These are phyloP conservation scores for Babesia ovata DNA, from an alignment of 169 alveolate genomes.

Conservation along the genomic window DNA sequence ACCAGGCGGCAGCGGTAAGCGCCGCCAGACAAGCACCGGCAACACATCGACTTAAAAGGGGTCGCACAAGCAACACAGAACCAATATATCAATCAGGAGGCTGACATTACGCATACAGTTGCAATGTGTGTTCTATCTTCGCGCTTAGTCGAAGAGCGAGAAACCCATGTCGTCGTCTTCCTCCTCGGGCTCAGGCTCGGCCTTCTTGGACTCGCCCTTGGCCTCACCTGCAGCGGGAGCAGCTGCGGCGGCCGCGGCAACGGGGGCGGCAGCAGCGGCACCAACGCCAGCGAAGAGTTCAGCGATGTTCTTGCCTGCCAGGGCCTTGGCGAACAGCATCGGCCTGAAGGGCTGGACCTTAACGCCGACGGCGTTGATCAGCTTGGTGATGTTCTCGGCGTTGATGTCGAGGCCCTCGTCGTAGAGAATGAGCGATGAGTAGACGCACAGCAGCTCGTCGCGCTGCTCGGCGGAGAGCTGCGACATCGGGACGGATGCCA, in stretches of 20 bases:
- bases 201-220: conserved; percentile 47
- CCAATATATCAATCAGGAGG: neutral
- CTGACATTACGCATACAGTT: neutral
- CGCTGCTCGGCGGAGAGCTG: conserved; percentile 82
- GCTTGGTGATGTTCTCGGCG: conserved; percentile 86
- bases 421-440: conserved; percentile 90
- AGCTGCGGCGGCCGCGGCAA: conserved; percentile 52
- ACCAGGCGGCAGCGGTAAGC: neutral
- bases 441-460: conserved; percentile 92
- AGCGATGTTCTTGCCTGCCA: conserved; percentile 83
- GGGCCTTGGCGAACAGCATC: conserved; percentile 90
- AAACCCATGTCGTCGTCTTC: conserved; percentile 74
- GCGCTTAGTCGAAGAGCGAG: conserved; percentile 69
- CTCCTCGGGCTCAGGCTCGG: conserved; percentile 52
- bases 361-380: conserved; percentile 88
- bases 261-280: conserved; percentile 52
- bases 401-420: conserved; percentile 91
- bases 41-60: neutral
- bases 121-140: neutral
- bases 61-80: too few relatives aligned
- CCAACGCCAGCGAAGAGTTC: conserved; percentile 64
- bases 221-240: conserved; percentile 64
- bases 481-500: conserved; percentile 77
- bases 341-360: conserved; percentile 93
- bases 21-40: neutral